phyloP scores from a whole-genome alignment of 345 rosid genomes.

The Brassica nigra region DNA sequence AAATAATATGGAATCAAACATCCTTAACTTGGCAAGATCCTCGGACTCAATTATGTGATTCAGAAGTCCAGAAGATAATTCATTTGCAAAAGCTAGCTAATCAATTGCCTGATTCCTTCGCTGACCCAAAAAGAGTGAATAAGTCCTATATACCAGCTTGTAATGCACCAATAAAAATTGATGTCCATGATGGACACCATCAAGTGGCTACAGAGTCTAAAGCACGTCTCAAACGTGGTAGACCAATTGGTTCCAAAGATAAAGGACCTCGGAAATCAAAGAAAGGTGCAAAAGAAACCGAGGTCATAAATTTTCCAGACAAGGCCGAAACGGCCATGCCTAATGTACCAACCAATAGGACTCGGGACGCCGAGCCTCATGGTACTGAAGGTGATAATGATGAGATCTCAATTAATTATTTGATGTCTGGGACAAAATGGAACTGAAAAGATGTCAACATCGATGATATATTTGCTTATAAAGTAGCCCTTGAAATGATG shows the following conservation, averaged over 20 bases:
- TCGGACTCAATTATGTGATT: background rate
- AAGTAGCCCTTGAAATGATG: too few relatives aligned
- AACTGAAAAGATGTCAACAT: too few relatives aligned
- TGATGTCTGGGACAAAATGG: too few relatives aligned
- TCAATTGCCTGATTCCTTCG: background rate
- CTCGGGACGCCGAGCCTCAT: background rate
- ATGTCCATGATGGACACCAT: too few relatives aligned
- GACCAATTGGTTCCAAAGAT: background rate
- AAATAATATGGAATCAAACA: too few relatives aligned
- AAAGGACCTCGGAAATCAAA: background rate
- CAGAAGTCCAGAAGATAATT: background rate
- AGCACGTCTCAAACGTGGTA: too few relatives aligned
- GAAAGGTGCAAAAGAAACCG: background rate
- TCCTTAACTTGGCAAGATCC: too few relatives aligned
- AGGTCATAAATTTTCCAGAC: background rate
- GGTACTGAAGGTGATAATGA: background rate
- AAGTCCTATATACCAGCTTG: too few relatives aligned
- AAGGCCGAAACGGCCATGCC: background rate
- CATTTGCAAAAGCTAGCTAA: background rate
- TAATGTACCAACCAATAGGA: background rate
- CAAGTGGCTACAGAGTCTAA: too few relatives aligned
- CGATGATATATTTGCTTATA: too few relatives aligned
- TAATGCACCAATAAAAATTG: too few relatives aligned
- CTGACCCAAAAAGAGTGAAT: too few relatives aligned
- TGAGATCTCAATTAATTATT: background rate